A percentile compares a stretch with the other conserved stretches of the same genome.
These are phyloP conservation scores for Exophiala lecanii-corni DNA, from an alignment of 2,329 filamentous ascomycete species.

Conservation along the genomic window DNA sequence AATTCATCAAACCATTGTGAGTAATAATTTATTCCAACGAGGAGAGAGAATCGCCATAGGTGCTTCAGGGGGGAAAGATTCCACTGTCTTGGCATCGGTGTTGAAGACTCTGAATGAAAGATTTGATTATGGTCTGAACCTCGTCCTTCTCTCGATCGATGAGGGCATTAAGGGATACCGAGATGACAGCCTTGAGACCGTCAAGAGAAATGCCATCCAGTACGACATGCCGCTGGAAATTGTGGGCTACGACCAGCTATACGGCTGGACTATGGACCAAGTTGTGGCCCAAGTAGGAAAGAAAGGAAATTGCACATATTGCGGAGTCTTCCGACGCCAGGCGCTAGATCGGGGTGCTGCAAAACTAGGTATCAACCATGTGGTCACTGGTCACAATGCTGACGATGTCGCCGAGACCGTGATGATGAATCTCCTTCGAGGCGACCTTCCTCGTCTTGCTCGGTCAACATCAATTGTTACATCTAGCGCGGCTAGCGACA, in stretches of 20 bases:
- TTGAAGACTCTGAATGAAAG: constrained; percentile 91
- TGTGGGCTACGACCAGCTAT: constrained; percentile 86
- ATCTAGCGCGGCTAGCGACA: constrained; percentile 70
- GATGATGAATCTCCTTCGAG: constrained; percentile 91
- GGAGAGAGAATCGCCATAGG: constrained; percentile 91
- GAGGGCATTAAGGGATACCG: constrained; percentile 97
- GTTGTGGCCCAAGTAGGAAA: constrained; percentile 95
- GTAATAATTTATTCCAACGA: constrained; percentile 71
- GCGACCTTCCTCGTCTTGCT: constrained; percentile 80
- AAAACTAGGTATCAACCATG: constrained; percentile 80
- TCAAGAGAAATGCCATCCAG: constrained; percentile 86
- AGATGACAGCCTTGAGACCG: constrained; percentile 92
- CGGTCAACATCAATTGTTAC: constrained; percentile 88
- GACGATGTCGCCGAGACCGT: constrained; percentile 97
- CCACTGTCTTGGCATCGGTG: constrained; percentile 89
- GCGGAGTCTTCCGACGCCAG: constrained; percentile 90
- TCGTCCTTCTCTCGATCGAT: constrained; percentile 86
- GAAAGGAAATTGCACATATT: constrained; percentile 98
- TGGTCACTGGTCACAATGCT: constrained; percentile 95
- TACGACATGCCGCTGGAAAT: constrained; percentile 91
- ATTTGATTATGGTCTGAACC: constrained; percentile 76
- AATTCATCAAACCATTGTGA: constrained; percentile 84
- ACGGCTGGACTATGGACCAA: constrained; percentile 99
- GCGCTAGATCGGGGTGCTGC: constrained; percentile 89
- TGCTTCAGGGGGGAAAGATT: constrained; percentile 95